Conservation (phyloP, 805 yeast genomes). For the Blastobotrys terrestris region DNA sequence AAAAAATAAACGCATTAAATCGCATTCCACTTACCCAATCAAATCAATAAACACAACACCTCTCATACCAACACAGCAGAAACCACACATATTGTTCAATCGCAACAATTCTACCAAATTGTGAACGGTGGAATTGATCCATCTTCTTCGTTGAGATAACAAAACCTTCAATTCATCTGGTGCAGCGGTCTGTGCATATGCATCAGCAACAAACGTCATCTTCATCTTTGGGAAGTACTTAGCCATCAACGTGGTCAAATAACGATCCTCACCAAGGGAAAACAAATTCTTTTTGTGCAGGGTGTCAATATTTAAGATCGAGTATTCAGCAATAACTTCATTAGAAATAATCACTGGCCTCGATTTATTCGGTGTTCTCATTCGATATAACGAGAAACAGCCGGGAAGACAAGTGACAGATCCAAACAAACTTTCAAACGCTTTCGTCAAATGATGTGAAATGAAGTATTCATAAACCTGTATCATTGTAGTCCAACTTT, state of each 20-base stretch:
- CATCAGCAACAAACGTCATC: slow-evolving; percentile 51
- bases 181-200: slow-evolving; percentile 51
- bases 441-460: slow-evolving; percentile 58
- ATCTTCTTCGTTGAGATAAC: slow-evolving; percentile 54
- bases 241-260: slow-evolving; percentile 51
- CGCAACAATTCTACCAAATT: slow-evolving; percentile 52
- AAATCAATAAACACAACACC: slow-evolving; percentile 52
- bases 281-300: slow-evolving; percentile 56
- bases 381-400: slow-evolving; percentile 54
- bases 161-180: slow-evolving; percentile 47
- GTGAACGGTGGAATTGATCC: slow-evolving; percentile 64
- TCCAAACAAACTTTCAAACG: slow-evolving; percentile 56
- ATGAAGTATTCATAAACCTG: slow-evolving; percentile 61
- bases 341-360: slow-evolving; percentile 55
- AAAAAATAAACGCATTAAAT: slow-evolving; percentile 50
- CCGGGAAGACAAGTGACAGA: slow-evolving; percentile 63
- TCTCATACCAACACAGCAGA: slow-evolving; percentile 55
- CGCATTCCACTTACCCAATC: slow-evolving; percentile 45
- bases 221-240: slow-evolving; percentile 51
- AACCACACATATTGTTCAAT: slow-evolving; percentile 55
- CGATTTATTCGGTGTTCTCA: slow-evolving; percentile 40
- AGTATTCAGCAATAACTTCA: slow-evolving; percentile 52
- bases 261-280: slow-evolving; percentile 58
- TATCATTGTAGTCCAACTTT: slow-evolving; percentile 52
- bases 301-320: slow-evolving; percentile 51